Evolutionary conservation across 352 stramenopile species (phyloP).

Genomic region (Phytophthora idaei): DNA sequence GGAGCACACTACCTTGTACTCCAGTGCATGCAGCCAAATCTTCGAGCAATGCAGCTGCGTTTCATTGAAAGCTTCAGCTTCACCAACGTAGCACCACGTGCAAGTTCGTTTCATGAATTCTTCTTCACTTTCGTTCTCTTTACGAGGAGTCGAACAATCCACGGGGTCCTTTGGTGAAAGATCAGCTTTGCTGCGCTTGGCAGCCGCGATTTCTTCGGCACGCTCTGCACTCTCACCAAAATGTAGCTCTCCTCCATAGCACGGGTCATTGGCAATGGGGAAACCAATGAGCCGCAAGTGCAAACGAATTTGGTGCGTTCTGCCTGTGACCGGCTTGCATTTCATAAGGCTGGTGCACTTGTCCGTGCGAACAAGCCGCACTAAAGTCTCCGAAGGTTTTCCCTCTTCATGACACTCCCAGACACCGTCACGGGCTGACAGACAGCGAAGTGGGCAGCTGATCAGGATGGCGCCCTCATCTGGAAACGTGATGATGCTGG

Average conservation of each 20-base stretch:
- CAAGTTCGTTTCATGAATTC: conserved; percentile 83
- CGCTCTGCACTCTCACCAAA: conserved; percentile 77
- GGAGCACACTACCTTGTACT: conserved; percentile 79
- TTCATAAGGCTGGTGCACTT: conserved; percentile 88
- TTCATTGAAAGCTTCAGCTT: conserved; percentile 77
- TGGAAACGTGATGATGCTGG: conserved; percentile 61
- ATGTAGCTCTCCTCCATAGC: conserved; percentile 95
- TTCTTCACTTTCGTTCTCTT: conserved; percentile 64
- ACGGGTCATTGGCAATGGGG: conserved; percentile 97
- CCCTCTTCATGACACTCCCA: conserved; percentile 85
- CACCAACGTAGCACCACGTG: conserved; percentile 71
- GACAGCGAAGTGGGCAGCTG: conserved; percentile 81
- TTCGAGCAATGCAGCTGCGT: conserved; percentile 85
- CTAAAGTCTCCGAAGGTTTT: conserved; percentile 79
- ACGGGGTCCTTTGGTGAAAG: conserved; percentile 45
- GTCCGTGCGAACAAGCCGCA: conserved; percentile 64
- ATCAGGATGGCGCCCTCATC: conserved; percentile 63
- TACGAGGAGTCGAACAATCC: conserved; percentile 62
- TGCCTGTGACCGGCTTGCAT: conserved; percentile 93
- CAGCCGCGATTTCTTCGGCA: conserved; percentile 48
- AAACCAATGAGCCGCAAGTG: conserved; percentile 93
- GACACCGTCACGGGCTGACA: conserved; percentile 82
- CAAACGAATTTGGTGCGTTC: conserved; percentile 98
- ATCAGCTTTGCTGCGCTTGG: conserved; percentile 45
- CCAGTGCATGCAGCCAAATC: conserved; percentile 87